Base-by-base conservation (phyloP, 2,329 filamentous ascomycete genomes). In the Lecanicillium sp. region DNA sequence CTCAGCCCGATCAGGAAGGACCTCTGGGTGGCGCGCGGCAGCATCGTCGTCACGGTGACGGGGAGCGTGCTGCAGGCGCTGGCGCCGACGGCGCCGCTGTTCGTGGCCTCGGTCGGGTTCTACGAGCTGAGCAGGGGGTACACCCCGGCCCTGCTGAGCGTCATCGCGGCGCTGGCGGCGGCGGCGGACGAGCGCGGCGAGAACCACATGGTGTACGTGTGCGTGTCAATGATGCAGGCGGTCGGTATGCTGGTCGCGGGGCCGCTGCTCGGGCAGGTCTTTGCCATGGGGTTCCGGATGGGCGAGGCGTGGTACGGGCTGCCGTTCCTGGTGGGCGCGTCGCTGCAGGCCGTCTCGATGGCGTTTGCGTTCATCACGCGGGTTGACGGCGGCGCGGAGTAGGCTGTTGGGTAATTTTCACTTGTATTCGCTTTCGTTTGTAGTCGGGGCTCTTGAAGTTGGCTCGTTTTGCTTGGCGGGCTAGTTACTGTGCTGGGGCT, bases 301-400 rank as follows among this genome's bases (percentile, higher is more conserved):
- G 47, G 47, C 6, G 24, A 37, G 47, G 37, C 47, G 11, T 49
- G 47, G 47, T 49, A 49, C 17, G 47, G 47, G 6, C 7, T 49
- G 39, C 40, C 39, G 4, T 49, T 49, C 14, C 17, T 49, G 24
- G 47, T 29, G 21, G 19, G 21, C 8, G 38, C 23, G 5, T 10
- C 14, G 3, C 12, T 41, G 38, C 38, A 29, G 38, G 15, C n/a
- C 3, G 9, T 41, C 7, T 41, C 38, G 3, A 19, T 41, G 24
- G 9, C 29, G n/a, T 36, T 36, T 36, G 33, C 33, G 33, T 36
- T 17, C 20, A 20, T 36, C 6, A 17, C 20, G 15, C 17, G 15
- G 33, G 33, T 36, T n/a, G 29, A 32, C 15, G 29, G 29, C 29
- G 29, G 29, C 11, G 5, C 14, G 15, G 15, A 32, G 29, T n/a